phyloP scores from a whole-genome alignment of 2,329 filamentous ascomycete species.

The Neonectria faginata region DNA sequence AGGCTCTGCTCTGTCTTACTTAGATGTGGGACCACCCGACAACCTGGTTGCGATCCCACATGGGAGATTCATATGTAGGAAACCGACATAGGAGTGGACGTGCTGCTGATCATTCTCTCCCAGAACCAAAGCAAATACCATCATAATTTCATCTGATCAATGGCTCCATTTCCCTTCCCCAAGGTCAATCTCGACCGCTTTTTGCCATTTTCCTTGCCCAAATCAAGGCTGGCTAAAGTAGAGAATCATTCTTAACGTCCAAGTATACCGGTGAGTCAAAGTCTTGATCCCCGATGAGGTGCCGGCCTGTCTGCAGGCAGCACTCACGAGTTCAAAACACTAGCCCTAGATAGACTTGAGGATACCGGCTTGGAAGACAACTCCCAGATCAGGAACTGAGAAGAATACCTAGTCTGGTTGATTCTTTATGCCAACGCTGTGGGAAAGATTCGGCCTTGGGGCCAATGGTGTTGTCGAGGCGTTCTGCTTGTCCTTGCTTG shows the following conservation, averaged over 20 bases:
- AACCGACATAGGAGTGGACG: no score
- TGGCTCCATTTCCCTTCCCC: no score
- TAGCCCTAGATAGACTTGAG: conserved; percentile 31
- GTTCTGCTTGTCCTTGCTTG: neutral
- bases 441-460: neutral
- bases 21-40: no score
- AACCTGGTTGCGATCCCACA: no score
- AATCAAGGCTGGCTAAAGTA: neutral
- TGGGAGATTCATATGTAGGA: no score
- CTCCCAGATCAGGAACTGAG: conserved; percentile 16
- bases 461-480: no score
- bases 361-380: conserved; percentile 33
- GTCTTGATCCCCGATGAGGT: conserved; percentile 39
- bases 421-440: conserved; percentile 5
- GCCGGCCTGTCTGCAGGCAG: conserved; percentile 39
- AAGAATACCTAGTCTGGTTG: conserved; percentile 19
- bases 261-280: conserved; percentile 38
- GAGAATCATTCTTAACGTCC: conserved; percentile 16
- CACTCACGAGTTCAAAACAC: conserved; percentile 20
- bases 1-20: no score
- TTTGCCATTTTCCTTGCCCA: no score
- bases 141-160: no score
- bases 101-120: no score
- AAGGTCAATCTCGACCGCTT: no score
- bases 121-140: no score